A percentile compares a stretch with the other conserved stretches of the same genome.
phyloP scores from a whole-genome alignment of 495 filamentous ascomycete genomes.

The Acidomyces sp. region DNA sequence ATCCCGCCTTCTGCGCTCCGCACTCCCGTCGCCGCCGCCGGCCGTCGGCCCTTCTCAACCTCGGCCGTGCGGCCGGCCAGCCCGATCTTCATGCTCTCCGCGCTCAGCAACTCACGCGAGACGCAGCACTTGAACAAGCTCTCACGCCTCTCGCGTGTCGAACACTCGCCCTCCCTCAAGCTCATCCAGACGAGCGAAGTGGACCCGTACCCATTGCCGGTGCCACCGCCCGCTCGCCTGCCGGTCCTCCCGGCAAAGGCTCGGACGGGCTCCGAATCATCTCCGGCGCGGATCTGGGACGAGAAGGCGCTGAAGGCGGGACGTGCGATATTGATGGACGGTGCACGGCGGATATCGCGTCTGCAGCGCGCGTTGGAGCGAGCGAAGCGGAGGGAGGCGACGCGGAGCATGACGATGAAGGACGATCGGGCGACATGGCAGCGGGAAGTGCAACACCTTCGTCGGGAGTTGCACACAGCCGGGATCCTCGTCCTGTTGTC shows the following conservation, averaged over 20 bases:
- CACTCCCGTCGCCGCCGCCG: background rate
- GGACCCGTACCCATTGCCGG: slow-evolving; percentile 8
- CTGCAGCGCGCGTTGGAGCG: slow-evolving; percentile 4
- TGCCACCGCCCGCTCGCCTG: slow-evolving; percentile 1
- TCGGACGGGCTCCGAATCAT: background rate
- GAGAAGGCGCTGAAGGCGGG: slow-evolving; percentile 3
- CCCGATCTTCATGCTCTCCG: slow-evolving; percentile 14
- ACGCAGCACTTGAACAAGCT: slow-evolving; percentile 18
- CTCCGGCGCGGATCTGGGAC: slow-evolving; percentile 6
- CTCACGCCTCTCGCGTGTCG: slow-evolving; percentile 11
- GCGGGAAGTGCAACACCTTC: background rate
- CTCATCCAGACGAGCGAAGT: slow-evolving; percentile 17
- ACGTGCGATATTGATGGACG: slow-evolving; percentile 4
- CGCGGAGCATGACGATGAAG: background rate
- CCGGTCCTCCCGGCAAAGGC: no score
- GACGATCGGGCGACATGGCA: slow-evolving; percentile 1
- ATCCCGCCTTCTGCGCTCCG: background rate
- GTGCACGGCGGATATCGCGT: background rate
- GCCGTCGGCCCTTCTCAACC: slow-evolving; percentile 4
- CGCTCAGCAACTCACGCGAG: slow-evolving; percentile 15
- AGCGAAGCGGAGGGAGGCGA: background rate
- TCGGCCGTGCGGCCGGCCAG: slow-evolving; percentile 1
- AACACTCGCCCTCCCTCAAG: slow-evolving; percentile 14
- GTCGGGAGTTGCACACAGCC: slow-evolving; percentile 5
- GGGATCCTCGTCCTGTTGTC: slow-evolving; percentile 5